phyloP scores from a whole-genome alignment of 345 rosid genomes.

The Litchi chinensis region DNA sequence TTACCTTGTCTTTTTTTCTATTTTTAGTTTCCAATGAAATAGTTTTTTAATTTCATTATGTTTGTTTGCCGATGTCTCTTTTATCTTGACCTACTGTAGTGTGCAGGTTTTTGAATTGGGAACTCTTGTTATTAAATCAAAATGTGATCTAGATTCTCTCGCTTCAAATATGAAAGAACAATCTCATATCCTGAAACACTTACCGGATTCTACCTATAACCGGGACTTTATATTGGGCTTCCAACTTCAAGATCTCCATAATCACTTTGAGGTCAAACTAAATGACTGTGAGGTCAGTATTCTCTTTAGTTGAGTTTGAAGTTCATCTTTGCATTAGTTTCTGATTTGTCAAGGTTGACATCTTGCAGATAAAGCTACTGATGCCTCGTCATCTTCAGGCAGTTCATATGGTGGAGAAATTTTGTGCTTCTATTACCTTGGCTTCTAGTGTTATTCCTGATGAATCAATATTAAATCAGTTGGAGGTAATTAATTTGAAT shows the following conservation, averaged over 20 bases:
- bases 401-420: slow-evolving; percentile 57
- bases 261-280: slow-evolving; percentile 58
- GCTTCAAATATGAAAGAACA: slow-evolving; percentile 37
- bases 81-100: slow-evolving; percentile 25
- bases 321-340: slow-evolving; percentile 7
- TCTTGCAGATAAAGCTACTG: slow-evolving; percentile 61
- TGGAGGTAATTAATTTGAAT: slow-evolving; percentile 62
- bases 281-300: slow-evolving; percentile 60
- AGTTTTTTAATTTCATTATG: slow-evolving; percentile 4
- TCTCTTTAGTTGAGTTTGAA: slow-evolving; percentile 12
- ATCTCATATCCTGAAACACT: slow-evolving; percentile 33
- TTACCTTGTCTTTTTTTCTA: background rate
- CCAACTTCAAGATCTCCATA: slow-evolving; percentile 55
- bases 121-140: slow-evolving; percentile 47
- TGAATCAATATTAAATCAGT: slow-evolving; percentile 62
- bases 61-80: slow-evolving; percentile 5
- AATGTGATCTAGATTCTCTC: slow-evolving; percentile 35
- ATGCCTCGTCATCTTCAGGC: slow-evolving; percentile 39
- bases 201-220: slow-evolving; percentile 32
- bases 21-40: background rate
- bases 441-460: slow-evolving; percentile 64
- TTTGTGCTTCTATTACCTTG: slow-evolving; percentile 45
- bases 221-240: slow-evolving; percentile 29
- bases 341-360: slow-evolving; percentile 21
- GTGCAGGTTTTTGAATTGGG: slow-evolving; percentile 57